Percentiles rank a stretch among this genome's conserved stretches.
Evolutionary conservation across 2,329 filamentous ascomycete genomes (phyloP).

Genomic region (Myriosclerotinia duriaeana): DNA sequence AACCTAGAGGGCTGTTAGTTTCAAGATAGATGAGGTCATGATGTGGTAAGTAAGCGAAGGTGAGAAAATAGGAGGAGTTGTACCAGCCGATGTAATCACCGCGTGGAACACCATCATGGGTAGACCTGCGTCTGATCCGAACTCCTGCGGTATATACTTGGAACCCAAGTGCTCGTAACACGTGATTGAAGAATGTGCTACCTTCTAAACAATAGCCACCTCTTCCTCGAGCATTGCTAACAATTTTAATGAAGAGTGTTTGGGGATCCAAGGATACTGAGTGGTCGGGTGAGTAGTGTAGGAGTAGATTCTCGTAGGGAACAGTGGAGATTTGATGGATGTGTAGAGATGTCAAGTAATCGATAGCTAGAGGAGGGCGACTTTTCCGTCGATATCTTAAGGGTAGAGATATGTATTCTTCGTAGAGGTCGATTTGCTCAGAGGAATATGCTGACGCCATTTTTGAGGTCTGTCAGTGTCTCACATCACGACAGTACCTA

Average conservation of each 20-base stretch:
- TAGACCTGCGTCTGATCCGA: conserved; percentile 32
- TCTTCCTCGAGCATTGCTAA: conserved; percentile 39
- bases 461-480: background rate
- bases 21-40: background rate
- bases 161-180: conserved; percentile 54
- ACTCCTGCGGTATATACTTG: conserved; percentile 54
- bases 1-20: conserved; percentile 40
- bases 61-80: background rate
- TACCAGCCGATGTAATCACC: conserved; percentile 38
- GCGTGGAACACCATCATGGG: conserved; percentile 29
- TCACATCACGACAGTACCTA: no score
- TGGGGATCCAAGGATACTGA: conserved; percentile 33
- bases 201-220: conserved; percentile 64
- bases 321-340: conserved; percentile 32
- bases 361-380: conserved; percentile 28
- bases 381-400: conserved; percentile 24
- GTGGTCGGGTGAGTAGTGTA: conserved; percentile 35
- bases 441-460: conserved; percentile 31
- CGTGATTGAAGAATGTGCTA: conserved; percentile 54
- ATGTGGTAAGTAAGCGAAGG: background rate
- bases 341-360: conserved; percentile 34
- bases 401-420: conserved; percentile 33
- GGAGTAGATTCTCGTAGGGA: conserved; percentile 37
- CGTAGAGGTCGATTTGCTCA: conserved; percentile 32
- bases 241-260: conserved; percentile 36